Percentiles rank a stretch among this genome's conserved stretches.
These are phyloP conservation scores for Poa annua DNA, from an alignment of 176 grass and related monocot species.

Conservation along the genomic window DNA sequence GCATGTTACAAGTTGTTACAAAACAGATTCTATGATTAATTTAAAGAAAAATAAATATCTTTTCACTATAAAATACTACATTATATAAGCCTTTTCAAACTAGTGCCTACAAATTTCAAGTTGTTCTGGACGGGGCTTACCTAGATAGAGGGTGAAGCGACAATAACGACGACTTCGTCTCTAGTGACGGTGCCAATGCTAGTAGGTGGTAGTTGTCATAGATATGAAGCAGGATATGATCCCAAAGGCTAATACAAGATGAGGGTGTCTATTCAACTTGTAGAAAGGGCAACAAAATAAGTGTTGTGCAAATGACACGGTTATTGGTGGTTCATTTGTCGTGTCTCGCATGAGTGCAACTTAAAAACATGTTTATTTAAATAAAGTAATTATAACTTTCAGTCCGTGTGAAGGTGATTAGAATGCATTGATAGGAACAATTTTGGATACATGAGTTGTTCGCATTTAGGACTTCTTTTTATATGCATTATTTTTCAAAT, in stretches of 20 bases:
- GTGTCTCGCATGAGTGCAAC: background rate
- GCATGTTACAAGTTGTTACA: too few relatives aligned
- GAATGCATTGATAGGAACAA: background rate
- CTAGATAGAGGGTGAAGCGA: too few relatives aligned
- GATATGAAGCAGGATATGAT: background rate
- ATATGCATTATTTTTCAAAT: background rate
- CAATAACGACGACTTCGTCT: background rate
- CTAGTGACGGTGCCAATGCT: background rate
- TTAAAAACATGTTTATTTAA: background rate
- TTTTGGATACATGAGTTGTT: background rate
- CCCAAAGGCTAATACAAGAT: background rate
- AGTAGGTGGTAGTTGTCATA: background rate
- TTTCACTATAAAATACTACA: too few relatives aligned
- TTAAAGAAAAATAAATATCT: too few relatives aligned
- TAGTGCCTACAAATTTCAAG: too few relatives aligned
- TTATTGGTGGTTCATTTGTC: too few relatives aligned
- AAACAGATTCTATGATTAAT: too few relatives aligned
- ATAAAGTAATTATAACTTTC: background rate
- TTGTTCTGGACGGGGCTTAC: too few relatives aligned
- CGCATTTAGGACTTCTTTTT: background rate
- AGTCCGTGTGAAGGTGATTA: background rate
- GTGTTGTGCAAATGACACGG: background rate
- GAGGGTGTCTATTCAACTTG: background rate
- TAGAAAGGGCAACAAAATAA: background rate
- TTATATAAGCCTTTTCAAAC: too few relatives aligned